Conservation (phyloP, 2,329 filamentous ascomycete species). For the Fusarium annulatum region DNA sequence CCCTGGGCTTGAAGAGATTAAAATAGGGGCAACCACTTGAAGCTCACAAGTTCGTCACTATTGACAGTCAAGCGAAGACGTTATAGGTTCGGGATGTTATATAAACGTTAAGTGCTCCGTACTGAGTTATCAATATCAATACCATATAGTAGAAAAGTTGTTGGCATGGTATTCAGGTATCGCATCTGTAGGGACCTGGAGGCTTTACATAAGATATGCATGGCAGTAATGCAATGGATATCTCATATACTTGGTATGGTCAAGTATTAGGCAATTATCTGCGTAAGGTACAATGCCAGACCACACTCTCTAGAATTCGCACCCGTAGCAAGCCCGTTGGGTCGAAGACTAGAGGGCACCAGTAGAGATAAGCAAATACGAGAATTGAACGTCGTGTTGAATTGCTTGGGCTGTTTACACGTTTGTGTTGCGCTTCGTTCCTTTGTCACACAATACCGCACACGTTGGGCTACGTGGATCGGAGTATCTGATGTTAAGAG, state of each 20-base stretch:
- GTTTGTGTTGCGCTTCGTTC: conserved; percentile 8
- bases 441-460: conserved; percentile 9
- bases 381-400: conserved; percentile 15
- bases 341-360: neutral
- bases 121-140: conserved; percentile 1
- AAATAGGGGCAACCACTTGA: conserved; percentile 34
- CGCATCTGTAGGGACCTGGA: neutral
- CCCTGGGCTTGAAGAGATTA: conserved; percentile 26
- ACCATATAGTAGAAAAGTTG: neutral
- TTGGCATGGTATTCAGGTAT: neutral
- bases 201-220: conserved; percentile 14
- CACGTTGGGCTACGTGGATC: neutral
- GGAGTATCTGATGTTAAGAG: conserved; percentile 12
- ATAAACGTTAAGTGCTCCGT: neutral
- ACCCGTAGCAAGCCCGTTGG: neutral
- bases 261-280: neutral
- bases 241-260: neutral
- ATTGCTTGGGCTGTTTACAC: conserved; percentile 7
- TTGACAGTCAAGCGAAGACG: neutral
- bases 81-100: conserved; percentile 9
- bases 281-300: neutral
- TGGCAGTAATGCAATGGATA: conserved; percentile 26
- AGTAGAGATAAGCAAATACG: neutral
- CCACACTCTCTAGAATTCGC: neutral
- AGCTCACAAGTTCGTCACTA: conserved; percentile 19